phyloP scores from a whole-genome alignment of 2,329 filamentous ascomycete species.

The Phialocephala subalpina region DNA sequence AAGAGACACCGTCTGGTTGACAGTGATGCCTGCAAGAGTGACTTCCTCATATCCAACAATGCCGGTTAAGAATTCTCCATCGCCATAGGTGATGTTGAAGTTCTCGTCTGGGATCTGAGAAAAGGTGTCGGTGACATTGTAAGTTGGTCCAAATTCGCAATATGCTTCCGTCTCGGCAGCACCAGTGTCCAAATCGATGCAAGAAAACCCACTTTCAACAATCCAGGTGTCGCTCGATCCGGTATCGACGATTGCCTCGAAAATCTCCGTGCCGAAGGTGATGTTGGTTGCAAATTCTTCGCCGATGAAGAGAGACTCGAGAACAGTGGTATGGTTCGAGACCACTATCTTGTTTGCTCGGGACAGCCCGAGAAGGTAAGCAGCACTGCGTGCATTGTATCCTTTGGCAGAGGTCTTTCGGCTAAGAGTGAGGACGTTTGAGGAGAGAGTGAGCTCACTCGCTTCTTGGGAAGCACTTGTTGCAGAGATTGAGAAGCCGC shows the following conservation, averaged over 20 bases:
- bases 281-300: slow-evolving; percentile 12
- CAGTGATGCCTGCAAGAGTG: slow-evolving; percentile 54
- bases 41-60: slow-evolving; percentile 47
- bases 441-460: slow-evolving; percentile 4
- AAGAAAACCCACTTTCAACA: slow-evolving; percentile 44
- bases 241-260: slow-evolving; percentile 53
- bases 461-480: neutral
- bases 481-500: neutral
- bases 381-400: slow-evolving; percentile 18
- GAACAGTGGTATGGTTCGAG: slow-evolving; percentile 7
- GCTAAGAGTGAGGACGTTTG: slow-evolving; percentile 17
- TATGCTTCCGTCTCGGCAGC: slow-evolving; percentile 8
- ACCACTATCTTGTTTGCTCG: slow-evolving; percentile 6
- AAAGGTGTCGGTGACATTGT: slow-evolving; percentile 43
- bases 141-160: slow-evolving; percentile 31
- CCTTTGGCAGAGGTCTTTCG: slow-evolving; percentile 14
- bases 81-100: slow-evolving; percentile 54
- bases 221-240: slow-evolving; percentile 58
- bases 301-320: slow-evolving; percentile 2
- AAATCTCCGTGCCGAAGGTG: slow-evolving; percentile 35
- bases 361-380: slow-evolving; percentile 10
- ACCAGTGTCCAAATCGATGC: slow-evolving; percentile 44
- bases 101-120: slow-evolving; percentile 48
- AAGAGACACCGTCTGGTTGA: slow-evolving; percentile 53
- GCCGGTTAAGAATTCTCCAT: slow-evolving; percentile 51